Base-by-base conservation (phyloP, 768 basidiomycete genomes). In the Hypsizygus marmoreus region DNA sequence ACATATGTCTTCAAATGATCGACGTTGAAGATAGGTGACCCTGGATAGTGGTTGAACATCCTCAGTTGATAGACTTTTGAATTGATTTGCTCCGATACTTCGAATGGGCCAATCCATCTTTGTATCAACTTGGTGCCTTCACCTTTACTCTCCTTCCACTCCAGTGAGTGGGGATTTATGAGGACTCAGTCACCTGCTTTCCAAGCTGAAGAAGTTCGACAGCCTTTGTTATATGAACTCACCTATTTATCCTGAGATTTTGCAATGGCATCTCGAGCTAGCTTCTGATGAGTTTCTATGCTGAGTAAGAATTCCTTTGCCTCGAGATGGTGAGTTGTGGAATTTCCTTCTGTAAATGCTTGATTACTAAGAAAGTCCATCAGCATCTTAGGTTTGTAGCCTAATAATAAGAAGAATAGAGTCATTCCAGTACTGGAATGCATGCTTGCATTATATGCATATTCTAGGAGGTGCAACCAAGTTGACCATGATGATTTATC, bases 361-460 rank as follows among this genome's bases (percentile, higher is more conserved):
- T 41, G 61, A 55, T 25, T 65, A 61, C 53, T 7, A 9, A 47
- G n/a, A 2, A 41, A 32, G 16, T 49, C 50, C 12, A 37, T 32
- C 17, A 19, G 33, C 16, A 44, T 39, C 14, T 40, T 17, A 0
- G 66, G 64, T 11, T 56, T 22, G 23, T 59, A 70, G 0, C 69
- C 67, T 22, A 63, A 19, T 11, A 69, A 50, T 0, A 68, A 43
- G 34, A 58, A 62, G 26, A 62, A 51, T 0, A 65, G 70, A 0
- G 62, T 33, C 13, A 54, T 40, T 0, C 45, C 45, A 0, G 66
- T 70, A 1, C 64, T 59, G 0, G 57, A 49, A 36, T 64, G 60
- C 0, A 53, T 33, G 4, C 57, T 43, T 16, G 57, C 56, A 33
- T 70, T 72, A 47, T 68, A 69, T 0, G 68, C 58, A 30, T 61